Conservation (phyloP, 2,329 filamentous ascomycete genomes). For the Aspergillus uvarum region DNA sequence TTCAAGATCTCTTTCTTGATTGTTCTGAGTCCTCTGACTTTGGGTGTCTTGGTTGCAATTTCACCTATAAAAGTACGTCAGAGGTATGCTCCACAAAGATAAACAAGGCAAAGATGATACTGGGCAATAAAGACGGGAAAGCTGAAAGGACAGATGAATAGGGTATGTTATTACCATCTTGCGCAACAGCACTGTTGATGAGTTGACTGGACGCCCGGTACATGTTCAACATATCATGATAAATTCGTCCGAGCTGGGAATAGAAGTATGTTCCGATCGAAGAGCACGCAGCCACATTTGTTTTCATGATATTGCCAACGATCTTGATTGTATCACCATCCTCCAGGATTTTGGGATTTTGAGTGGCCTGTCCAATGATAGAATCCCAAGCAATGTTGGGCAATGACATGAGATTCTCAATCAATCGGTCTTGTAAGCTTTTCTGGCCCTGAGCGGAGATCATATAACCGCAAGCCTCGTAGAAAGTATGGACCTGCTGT, state of each 20-base stretch:
- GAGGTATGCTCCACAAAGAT: not conserved
- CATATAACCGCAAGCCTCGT: slow-evolving; percentile 99
- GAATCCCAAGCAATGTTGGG: slow-evolving; percentile 94
- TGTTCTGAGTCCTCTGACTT: slow-evolving; percentile 88
- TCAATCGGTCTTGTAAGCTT: slow-evolving; percentile 84
- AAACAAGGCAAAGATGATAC: not conserved
- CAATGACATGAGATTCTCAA: slow-evolving; percentile 87
- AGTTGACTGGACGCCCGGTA: slow-evolving; percentile 95
- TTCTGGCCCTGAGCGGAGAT: slow-evolving; percentile 97
- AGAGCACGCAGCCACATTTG: slow-evolving; percentile 95
- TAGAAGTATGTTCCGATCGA: slow-evolving; percentile 98
- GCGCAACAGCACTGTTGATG: slow-evolving; percentile 87
- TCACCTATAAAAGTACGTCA: slow-evolving; percentile 57
- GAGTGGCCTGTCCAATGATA: slow-evolving; percentile 85
- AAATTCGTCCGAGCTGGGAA: slow-evolving; percentile 95
- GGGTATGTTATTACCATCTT: slow-evolving; percentile 63
- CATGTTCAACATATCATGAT: slow-evolving; percentile 98
- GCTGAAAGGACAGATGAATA: not conserved
- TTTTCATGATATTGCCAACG: slow-evolving; percentile 99
- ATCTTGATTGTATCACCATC: slow-evolving; percentile 96
- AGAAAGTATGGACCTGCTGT: slow-evolving; percentile 98
- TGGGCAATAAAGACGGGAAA: not conserved
- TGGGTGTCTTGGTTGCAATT: slow-evolving; percentile 95
- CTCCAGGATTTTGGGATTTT: slow-evolving; percentile 81
- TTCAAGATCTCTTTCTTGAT: slow-evolving; percentile 99